Evolutionary conservation across 805 yeast genomes (phyloP).

Genomic region (Myxozyma sirexii): DNA sequence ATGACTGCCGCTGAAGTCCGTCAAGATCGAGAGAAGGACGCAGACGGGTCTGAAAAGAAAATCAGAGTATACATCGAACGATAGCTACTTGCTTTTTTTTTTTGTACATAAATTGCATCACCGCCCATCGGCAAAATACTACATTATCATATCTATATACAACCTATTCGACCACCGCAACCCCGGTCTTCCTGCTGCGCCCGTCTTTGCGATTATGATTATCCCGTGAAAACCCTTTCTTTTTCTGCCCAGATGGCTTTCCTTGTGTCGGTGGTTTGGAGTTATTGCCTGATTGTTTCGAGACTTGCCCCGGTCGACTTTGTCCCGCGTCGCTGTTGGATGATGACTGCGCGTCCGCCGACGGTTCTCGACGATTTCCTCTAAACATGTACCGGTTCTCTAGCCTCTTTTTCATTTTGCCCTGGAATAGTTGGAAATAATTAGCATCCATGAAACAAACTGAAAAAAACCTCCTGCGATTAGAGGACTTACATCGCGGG

Average conservation of each 20-base stretch:
- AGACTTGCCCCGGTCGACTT: neutral
- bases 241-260: slow-evolving; percentile 3
- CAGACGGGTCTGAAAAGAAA: slow-evolving; percentile 4
- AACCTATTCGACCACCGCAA: slow-evolving; percentile 5
- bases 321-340: neutral
- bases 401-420: slow-evolving; percentile 55
- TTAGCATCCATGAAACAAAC: neutral
- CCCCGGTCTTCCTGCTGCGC: slow-evolving; percentile 17
- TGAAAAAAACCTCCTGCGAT: no score
- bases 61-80: slow-evolving; percentile 24
- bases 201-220: slow-evolving; percentile 27
- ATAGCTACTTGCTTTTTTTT: neutral
- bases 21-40: neutral
- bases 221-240: slow-evolving; percentile 19
- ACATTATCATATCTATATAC: neutral
- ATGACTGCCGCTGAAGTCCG: slow-evolving; percentile 21
- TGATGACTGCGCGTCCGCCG: no score
- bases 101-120: neutral
- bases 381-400: slow-evolving; percentile 63
- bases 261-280: neutral
- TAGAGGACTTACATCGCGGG: slow-evolving; percentile 54
- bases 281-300: neutral
- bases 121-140: no score
- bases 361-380: slow-evolving; percentile 40
- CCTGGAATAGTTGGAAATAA: neutral